Percentiles rank a stretch among this genome's conserved stretches.
These are phyloP conservation scores for Apiospora hydei DNA, from an alignment of 2,329 filamentous ascomycete genomes.

Conservation along the genomic window DNA sequence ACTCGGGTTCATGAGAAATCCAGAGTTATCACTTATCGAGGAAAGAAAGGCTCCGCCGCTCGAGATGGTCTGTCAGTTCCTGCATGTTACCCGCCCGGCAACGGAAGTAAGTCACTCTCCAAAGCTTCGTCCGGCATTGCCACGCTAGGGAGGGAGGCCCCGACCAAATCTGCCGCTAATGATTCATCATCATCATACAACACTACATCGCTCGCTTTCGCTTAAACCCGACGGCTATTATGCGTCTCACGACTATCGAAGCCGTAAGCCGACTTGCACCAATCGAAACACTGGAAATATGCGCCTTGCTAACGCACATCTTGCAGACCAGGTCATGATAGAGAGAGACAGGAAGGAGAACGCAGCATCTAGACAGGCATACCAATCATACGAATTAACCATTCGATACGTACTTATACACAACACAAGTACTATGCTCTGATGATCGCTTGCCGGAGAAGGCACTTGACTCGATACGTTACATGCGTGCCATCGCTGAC, in stretches of 20 bases:
- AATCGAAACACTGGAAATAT: neutral
- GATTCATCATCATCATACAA: neutral
- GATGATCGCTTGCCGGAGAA: neutral
- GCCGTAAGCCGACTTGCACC: neutral
- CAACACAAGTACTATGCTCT: neutral
- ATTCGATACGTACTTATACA: neutral
- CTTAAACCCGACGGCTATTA: neutral
- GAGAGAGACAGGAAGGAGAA: neutral
- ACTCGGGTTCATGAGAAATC: neutral
- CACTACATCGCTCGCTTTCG: no score
- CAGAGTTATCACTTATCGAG: no score
- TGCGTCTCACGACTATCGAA: neutral
- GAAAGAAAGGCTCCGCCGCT: neutral
- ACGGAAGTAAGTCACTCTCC: neutral
- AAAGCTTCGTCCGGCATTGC: neutral
- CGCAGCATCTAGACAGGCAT: neutral
- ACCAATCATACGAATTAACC: neutral
- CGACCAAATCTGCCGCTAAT: neutral
- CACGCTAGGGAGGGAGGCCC: no score
- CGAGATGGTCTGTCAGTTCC: neutral
- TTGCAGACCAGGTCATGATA: neutral
- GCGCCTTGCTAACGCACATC: neutral
- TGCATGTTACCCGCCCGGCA: neutral
- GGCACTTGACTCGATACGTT: neutral
- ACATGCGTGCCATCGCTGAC: neutral